Base-by-base conservation (phyloP, 441 rosid species). In the Gossypium lobatum region DNA sequence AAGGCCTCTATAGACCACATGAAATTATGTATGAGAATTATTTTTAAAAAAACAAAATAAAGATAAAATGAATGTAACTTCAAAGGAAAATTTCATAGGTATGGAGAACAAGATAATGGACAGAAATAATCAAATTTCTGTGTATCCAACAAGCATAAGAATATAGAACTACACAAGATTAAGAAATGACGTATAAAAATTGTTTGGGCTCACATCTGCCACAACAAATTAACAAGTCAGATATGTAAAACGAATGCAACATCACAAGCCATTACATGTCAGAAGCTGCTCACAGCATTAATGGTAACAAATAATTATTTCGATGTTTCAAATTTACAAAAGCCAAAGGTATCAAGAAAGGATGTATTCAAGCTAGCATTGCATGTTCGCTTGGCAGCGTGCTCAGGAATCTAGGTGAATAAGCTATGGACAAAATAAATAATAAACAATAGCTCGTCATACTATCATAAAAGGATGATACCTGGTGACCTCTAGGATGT, bases 401-500 rank as follows among this genome's bases (percentile, higher is more conserved):
- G 34, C n/a, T 62, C 64, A 70, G 9, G 64, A 20, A 52, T 1
- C 46, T 63, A n/a, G 46, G 48, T 1, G 25, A 28, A 20, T 37
- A 57, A 70, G 55, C n/a, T 14, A 71, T 25, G 61, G 34, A 42
- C 3, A 62, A 59, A 77, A 71, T 10, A 16, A 73, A 70, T 28
- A 79, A 53, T 9, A 42, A 9, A 68, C 67, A 58, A 25, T 5
- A 31, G 73, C 53, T 6, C 25, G 10, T 63, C 65, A 75, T 5
- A 16, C 25, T 72, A 45, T 11, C 68, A 31, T 1, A 52, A 68
- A 57, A 31, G 23, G 57, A 18, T 69, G 34, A 60, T 89, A 93
- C 99, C 95, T 94, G 95, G 83, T 87, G 90, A 64, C 85, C 88
- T 81, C 86, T 85, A 64, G 77, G 62, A 60, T 85, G 89, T 70